Base-by-base conservation (phyloP, 2,329 filamentous ascomycete genomes). In the Conoideocrella luteorostrata region DNA sequence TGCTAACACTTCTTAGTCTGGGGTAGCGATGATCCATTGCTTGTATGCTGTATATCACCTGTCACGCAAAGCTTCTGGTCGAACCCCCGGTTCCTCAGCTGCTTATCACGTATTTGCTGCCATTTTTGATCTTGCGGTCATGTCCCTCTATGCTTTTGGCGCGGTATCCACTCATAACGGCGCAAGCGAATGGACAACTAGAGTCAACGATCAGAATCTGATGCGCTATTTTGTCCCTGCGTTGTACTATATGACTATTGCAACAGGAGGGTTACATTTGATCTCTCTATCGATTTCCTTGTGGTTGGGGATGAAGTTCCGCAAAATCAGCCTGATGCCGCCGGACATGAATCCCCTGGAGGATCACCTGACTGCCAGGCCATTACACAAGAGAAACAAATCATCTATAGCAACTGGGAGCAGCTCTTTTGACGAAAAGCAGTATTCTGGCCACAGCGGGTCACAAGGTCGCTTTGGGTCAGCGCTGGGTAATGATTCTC, bases 271-370 rank as follows among this genome's bases (percentile, higher is more conserved):
- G 1, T 60, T 95, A 17, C 89, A 95, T 59, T 55, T 86, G 1
- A 50, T 88, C 9, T 87, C 87, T 2, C 64, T 93, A 2, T 63
- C 71, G 15, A 69, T 94, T 28, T 87, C 87, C 5, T 60, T 87
- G 24, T 96, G 85, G 66, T 72, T 97, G 21, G 80, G 81, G 13
- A 61, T 86, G 41, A 78, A 85, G 53, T 97, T 96, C 77, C 79
- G 83, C 32, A 84, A 86, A 57, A 96, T 97, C 55, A 74, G 82
- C 5, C 71, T 75, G 17, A 75, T 96, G 61, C 91, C 91, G 5
- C 90, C 91, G 0, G 91, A 97, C 58, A 88, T 95, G 86, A 97
- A 97, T 60, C 91, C 91, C 2, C 73, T 97, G 12, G 90, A 96
- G 60, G 80, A 86, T 52, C 83, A 91, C 56, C 69, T 95, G 46